Base-by-base conservation (phyloP, 2,329 filamentous ascomycete species). In the Cryphonectria nitschkei region DNA sequence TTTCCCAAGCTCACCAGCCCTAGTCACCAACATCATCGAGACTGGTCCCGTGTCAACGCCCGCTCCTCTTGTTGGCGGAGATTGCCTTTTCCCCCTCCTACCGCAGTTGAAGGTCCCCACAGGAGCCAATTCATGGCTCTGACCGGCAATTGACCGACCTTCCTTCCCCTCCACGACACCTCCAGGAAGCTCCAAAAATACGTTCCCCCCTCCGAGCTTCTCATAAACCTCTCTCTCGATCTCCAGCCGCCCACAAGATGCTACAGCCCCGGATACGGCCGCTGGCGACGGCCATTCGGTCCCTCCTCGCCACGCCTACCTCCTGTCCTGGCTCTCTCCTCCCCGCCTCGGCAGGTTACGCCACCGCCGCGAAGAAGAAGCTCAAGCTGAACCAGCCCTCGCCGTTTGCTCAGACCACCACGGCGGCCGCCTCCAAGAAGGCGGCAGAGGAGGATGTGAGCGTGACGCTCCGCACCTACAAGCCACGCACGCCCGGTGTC, bases 401-500 rank as follows among this genome's bases (percentile, higher is more conserved):
- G 67, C 75, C n/a, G 68, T 72, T 29, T 29, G 67, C 58, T 6
- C 68, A 46, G 43, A 61, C 62, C 16, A 54, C 65, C 37, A 43
- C 37, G 56, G n/a, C 68, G 32, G n/a, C 68, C 52, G n/a, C 68
- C 52, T n/a, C 39, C 41, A 22, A 26, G 16, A 73, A 76, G 32
- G 68, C 71, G 70, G 75, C 79, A 32, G 71, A 72, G 70, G 76
- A 79, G 29, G 78, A 79, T 58, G 77, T 84, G 56, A 79, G 83
- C 22, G 81, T 83, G 22, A 82, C 86, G 61, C 80, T 98, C 80
- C 90, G 93, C 76, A 96, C 93, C 68, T 99, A 98, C 82, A 98
- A 93, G 81, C 96, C 96, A 50, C 90, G 94, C 76, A 98, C 96
- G 0, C 95, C 95, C 16, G 96, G 96, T 87, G 82, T 97, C 71